Conservation (phyloP, 768 basidiomycete species). For the Phlegmacium glaucopus region DNA sequence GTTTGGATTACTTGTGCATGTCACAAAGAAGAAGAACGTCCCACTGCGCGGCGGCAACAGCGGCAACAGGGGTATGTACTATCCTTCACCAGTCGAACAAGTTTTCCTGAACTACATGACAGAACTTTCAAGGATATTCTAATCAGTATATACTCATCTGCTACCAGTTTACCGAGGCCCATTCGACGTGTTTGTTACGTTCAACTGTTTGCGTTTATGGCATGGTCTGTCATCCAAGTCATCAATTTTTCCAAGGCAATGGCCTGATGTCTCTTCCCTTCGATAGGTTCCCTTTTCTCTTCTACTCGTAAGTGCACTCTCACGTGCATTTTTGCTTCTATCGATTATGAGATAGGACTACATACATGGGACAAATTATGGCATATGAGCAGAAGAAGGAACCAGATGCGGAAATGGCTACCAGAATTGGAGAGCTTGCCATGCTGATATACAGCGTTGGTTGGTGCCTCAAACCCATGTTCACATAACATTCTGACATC, state of each 20-base stretch:
- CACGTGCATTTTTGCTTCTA: background rate
- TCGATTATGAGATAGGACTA: constrained; percentile 52
- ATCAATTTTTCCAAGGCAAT: background rate
- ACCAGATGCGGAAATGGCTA: constrained; percentile 81
- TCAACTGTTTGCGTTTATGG: constrained; percentile 95
- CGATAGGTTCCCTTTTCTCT: constrained; percentile 88
- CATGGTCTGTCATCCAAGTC: constrained; percentile 56
- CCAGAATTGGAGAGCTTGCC: constrained; percentile 81
- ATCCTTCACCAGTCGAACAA: background rate
- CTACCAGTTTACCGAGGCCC: constrained; percentile 74
- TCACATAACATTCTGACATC: constrained; percentile 8
- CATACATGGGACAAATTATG: constrained; percentile 94
- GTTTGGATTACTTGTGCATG: constrained; percentile 88
- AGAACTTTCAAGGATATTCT: constrained; percentile 68
- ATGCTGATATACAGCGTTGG: constrained; percentile 90
- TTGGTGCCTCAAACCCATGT: constrained; percentile 29
- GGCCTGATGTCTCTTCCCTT: constrained; percentile 5
- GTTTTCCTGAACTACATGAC: constrained; percentile 23
- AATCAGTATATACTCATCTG: constrained; percentile 70
- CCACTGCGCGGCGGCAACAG: constrained; percentile 33
- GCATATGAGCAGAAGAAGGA: constrained; percentile 70
- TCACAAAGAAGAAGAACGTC: constrained; percentile 76
- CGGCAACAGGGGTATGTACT: constrained; percentile 32
- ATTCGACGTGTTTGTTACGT: constrained; percentile 90
- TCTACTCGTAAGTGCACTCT: constrained; percentile 64